phyloP scores from a whole-genome alignment of 106 monocot genomes.

The Acorus gramineus region DNA sequence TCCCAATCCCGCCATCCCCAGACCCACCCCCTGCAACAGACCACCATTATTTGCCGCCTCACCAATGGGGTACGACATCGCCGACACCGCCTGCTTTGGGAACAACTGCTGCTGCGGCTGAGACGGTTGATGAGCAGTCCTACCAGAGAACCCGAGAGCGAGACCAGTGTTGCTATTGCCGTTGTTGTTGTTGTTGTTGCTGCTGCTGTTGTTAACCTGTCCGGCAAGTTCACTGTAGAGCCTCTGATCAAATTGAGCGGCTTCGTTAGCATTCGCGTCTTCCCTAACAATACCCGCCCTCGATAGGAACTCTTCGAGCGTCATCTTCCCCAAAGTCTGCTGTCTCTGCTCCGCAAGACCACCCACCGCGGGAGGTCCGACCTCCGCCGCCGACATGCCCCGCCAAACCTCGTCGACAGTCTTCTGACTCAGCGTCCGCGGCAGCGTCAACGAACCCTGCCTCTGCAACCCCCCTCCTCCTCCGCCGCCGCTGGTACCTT shows the following conservation, averaged over 20 bases:
- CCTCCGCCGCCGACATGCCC: background rate
- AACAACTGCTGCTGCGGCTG: background rate
- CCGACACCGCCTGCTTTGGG: no score
- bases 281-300: slow-evolving; percentile 61
- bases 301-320: slow-evolving; percentile 65
- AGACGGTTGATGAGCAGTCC: background rate
- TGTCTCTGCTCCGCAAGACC: slow-evolving; percentile 21
- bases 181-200: no score
- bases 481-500: background rate
- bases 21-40: slow-evolving; percentile 8
- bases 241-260: background rate
- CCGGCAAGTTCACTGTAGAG: background rate
- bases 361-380: slow-evolving; percentile 6
- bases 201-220: no score
- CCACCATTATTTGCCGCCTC: slow-evolving; percentile 26
- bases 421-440: slow-evolving; percentile 2
- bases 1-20: slow-evolving; percentile 24
- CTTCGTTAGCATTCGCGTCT: slow-evolving; percentile 5
- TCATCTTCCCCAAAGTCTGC: slow-evolving; percentile 65
- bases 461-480: slow-evolving; percentile 13
- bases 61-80: slow-evolving; percentile 11
- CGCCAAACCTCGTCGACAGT: slow-evolving; percentile 10
- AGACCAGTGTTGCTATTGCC: no score
- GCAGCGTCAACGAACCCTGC: slow-evolving; percentile 15
- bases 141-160: no score